Evolutionary conservation across 495 filamentous ascomycete genomes (phyloP), one percentile per base, ranked within the genome.

Genomic region (Xylaria grammica): DNA sequence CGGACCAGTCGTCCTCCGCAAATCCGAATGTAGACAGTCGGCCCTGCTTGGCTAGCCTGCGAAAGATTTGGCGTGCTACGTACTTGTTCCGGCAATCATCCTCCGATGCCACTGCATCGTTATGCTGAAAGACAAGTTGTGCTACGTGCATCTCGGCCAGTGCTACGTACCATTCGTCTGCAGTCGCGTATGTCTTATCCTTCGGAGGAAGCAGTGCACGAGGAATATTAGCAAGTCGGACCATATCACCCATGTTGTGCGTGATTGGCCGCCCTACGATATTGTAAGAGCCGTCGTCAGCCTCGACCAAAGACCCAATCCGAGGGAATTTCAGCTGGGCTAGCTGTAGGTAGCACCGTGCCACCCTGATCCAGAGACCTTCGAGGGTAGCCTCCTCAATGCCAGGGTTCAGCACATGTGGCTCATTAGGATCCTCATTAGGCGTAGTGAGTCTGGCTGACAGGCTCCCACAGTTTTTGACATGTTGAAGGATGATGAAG

Each of bases 41-140:
- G 15, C 61, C 61, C 5, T 32, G 8, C 8, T 3, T 48, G 0
- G 61, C 61, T 4, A 63, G 61, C 36, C 38, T 7, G 27, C 61
- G 50, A 48, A 63, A 63, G 11, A 63, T 38, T 1, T 63, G 61
- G 60, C 69, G 74, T 60, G 81, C 65, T 30, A 79, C 57, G 44
- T 75, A 74, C 65, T 71, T 69, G 50, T 76, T 71, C 24, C 76
- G 67, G 68, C 74, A 60, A 74, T 75, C 75, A 62, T 75, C 65
- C 63, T 72, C 65, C 22, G 75, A 48, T 67, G 70, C 20, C 67
- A 73, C 70, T 15, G 75, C 62, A 57, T 78, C 75, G 61, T 81
- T 80, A 32, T 75, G 77, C 66, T 82, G 79, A 55, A 75, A 72
- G 4, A 69, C 34, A 2, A 83, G 75, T 55, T 79, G 74, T 50